A percentile compares a stretch with the other conserved stretches of the same genome.
These are phyloP conservation scores for Salix brachista DNA, from an alignment of 345 rosid species.

Conservation along the genomic window DNA sequence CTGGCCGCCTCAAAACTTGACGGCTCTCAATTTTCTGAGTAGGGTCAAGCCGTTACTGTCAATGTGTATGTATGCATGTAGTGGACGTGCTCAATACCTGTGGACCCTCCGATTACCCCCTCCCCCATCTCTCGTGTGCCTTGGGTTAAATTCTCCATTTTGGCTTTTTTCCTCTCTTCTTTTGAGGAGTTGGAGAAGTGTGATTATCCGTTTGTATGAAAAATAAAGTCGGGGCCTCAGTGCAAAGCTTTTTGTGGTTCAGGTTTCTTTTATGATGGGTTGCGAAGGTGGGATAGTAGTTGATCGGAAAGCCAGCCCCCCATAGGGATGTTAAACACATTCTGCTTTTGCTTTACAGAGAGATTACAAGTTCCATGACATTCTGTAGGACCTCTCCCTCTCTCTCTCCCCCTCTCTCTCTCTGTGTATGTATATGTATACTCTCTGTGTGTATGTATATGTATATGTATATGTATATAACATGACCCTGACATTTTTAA, in stretches of 20 bases:
- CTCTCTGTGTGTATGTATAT: no score
- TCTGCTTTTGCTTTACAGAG: neutral
- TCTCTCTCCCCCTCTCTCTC: no score
- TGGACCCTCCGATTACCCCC: constrained; percentile 6
- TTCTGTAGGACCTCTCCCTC: neutral
- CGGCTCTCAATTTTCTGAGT: constrained; percentile 31
- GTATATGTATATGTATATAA: neutral
- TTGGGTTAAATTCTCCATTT: constrained; percentile 31
- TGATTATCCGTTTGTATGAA: constrained; percentile 29
- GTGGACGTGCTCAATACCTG: constrained; percentile 24
- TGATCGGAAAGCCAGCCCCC: neutral
- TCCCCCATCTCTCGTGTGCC: neutral
- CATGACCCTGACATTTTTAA: neutral
- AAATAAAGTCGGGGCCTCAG: constrained; percentile 30
- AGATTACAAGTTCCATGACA: neutral
- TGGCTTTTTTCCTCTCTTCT: constrained; percentile 17
- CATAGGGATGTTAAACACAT: neutral
- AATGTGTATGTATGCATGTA: constrained; percentile 32
- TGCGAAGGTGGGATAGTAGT: neutral
- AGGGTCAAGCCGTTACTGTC: constrained; percentile 23
- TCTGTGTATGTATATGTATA: no score
- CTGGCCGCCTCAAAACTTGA: constrained; percentile 68
- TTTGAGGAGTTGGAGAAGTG: constrained; percentile 28
- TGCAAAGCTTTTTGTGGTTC: constrained; percentile 14
- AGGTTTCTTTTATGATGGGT: neutral